Base-by-base conservation (phyloP, 768 basidiomycete genomes). In the Rubroboletus satanas region DNA sequence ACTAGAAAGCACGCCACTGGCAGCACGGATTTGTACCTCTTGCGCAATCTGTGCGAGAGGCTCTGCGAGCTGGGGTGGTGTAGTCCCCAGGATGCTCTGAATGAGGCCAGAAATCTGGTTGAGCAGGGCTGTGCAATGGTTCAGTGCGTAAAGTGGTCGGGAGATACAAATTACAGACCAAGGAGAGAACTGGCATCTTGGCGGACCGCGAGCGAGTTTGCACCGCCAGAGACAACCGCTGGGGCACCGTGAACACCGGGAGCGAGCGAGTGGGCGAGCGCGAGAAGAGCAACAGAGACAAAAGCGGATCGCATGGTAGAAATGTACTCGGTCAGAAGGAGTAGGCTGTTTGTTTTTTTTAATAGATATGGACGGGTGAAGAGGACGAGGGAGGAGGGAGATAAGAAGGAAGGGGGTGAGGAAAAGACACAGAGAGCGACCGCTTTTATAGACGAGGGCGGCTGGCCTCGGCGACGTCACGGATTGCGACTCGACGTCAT, bases 291-390 rank as follows among this genome's bases (percentile, higher is more conserved):
- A 21, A 64, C 35, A 7, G 67, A 55, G 41, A 60, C 37, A 54
- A 51, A 29, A 18, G 62, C 26, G 52, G 58, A 62, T 57, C 57
- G 67, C 67, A 69, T 71, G 52, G 18, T 64, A 54, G 49, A 59
- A 36, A 65, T 69, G 62, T 58, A 59, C 60, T 57, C 51, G 59
- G 55, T 59, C 54, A 52, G 57, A 50, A 44, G 14, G 54, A 55
- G 57, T 48, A 63, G 61, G 51, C 0, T 57, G 64, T n/a, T 56
- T 57, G 49, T 18, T 45, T 57, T 53, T 65, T 67, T 57, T 37
- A 41, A 41, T 50, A 26, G 17, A 42, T 51, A 51, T 38, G 36
- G 39, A 50, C 57, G 64, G 55, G 32, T 29, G 7, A 33, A 37
- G 59, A 45, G 59, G 51, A 54, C 0, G 49, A 56, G 32, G 45